Evolutionary conservation across 2,329 filamentous ascomycete species (phyloP).

Genomic region (Coniochaeta prunicola): DNA sequence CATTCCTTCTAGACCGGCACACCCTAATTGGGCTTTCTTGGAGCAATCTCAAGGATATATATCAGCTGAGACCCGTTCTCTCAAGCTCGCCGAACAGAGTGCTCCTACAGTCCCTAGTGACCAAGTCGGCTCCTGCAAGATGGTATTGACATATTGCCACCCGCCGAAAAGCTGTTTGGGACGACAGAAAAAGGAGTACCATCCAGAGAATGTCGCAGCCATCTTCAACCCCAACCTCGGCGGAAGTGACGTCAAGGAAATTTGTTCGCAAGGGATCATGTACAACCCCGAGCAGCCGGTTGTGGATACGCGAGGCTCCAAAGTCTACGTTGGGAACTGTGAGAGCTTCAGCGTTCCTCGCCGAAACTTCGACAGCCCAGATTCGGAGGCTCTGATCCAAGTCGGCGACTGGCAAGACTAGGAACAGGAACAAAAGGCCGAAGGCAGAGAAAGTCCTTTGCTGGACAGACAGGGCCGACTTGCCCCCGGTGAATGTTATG

Average conservation of each 20-base stretch:
- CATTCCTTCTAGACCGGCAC: no score
- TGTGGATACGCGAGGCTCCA: conserved; percentile 18
- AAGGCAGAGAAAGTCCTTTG: conserved; percentile 35
- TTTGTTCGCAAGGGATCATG: conserved; percentile 34
- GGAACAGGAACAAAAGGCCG: conserved; percentile 14
- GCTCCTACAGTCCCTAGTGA: conserved; percentile 15
- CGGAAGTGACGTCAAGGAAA: conserved; percentile 32
- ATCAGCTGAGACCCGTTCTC: conserved; percentile 12
- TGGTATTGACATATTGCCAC: conserved; percentile 30
- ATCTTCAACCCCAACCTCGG: conserved; percentile 36
- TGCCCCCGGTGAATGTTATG: conserved; percentile 45
- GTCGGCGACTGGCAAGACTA: background rate
- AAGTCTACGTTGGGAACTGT: conserved; percentile 35
- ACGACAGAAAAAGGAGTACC: conserved; percentile 41
- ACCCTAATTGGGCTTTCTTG: conserved; percentile 16
- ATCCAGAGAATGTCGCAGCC: conserved; percentile 29
- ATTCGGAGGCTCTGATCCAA: conserved; percentile 30
- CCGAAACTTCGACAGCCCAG: conserved; percentile 29
- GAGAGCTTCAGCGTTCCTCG: conserved; percentile 34
- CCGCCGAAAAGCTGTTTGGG: conserved; percentile 35
- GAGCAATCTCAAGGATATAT: conserved; percentile 6
- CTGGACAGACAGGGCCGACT: conserved; percentile 55
- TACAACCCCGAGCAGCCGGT: conserved; percentile 43
- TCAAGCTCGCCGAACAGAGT: conserved; percentile 9
- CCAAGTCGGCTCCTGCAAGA: conserved; percentile 29